Evolutionary conservation across 768 basidiomycete genomes (phyloP).

Genomic region (Cystobasidium tubakii): DNA sequence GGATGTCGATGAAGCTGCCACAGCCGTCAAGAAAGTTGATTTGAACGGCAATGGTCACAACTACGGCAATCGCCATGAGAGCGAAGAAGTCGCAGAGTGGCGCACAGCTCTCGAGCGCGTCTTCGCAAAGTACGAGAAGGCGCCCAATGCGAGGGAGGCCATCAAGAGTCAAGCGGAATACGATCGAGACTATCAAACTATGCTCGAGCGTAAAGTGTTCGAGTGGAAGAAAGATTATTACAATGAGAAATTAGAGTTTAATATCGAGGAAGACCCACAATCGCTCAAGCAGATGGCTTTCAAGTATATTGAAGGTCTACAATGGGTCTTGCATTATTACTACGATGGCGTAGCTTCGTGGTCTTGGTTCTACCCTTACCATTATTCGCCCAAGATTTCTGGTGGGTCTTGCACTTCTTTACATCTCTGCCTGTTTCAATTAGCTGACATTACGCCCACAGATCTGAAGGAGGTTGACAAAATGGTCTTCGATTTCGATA

Average conservation of each 20-base stretch:
- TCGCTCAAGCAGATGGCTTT: slow-evolving; percentile 66
- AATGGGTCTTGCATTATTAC: slow-evolving; percentile 99
- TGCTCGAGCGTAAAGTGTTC: slow-evolving; percentile 73
- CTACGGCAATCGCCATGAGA: slow-evolving; percentile 48
- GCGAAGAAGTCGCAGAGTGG: slow-evolving; percentile 62
- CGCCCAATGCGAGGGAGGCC: slow-evolving; percentile 66
- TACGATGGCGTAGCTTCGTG: slow-evolving; percentile 94
- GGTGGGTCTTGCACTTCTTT: slow-evolving; percentile 55
- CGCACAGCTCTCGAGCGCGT: slow-evolving; percentile 71
- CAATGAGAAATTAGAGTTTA: slow-evolving; percentile 79
- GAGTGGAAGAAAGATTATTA: slow-evolving; percentile 91
- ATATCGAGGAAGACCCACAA: slow-evolving; percentile 60
- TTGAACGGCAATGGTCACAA: not conserved
- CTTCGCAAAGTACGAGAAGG: slow-evolving; percentile 78
- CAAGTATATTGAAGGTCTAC: slow-evolving; percentile 84
- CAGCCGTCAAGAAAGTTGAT: slow-evolving; percentile 18
- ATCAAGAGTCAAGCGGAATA: slow-evolving; percentile 55
- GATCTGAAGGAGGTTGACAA: slow-evolving; percentile 62
- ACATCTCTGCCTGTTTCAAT: not conserved
- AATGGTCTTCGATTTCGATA: slow-evolving; percentile 76
- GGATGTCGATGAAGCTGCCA: slow-evolving; percentile 7
- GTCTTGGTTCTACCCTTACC: slow-evolving; percentile 99
- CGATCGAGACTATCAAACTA: slow-evolving; percentile 68
- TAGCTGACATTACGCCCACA: slow-evolving; percentile 45
- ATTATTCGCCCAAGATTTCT: slow-evolving; percentile 92